Conservation (phyloP, 108 stramenopile species). For the Pinguiococcus pyrenoidosus region DNA sequence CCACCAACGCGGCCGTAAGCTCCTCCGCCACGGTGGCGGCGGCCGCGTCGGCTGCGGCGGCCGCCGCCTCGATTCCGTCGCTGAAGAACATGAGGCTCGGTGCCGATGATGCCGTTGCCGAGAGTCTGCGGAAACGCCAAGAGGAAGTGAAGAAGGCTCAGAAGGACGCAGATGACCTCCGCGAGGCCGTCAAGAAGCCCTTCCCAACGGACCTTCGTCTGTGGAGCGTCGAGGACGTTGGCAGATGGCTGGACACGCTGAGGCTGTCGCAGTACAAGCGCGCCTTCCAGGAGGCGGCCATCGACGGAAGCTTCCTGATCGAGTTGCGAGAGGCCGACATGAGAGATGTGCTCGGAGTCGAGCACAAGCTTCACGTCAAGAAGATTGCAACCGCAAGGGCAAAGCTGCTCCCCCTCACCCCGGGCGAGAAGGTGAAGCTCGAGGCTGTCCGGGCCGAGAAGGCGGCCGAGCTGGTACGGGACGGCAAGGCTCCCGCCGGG, state of each 20-base stretch:
- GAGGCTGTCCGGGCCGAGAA: constrained; percentile 11
- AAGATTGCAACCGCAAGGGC: constrained; percentile 36
- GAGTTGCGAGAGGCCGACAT: constrained; percentile 42
- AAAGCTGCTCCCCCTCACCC: constrained; percentile 35
- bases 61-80: constrained; percentile 38
- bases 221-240: constrained; percentile 37
- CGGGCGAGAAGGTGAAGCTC: constrained; percentile 22
- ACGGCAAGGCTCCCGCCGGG: no score
- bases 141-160: constrained; percentile 12
- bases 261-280: constrained; percentile 15
- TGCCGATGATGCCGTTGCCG: constrained; percentile 9
- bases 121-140: constrained; percentile 10
- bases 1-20: constrained; percentile 37
- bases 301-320: constrained; percentile 39
- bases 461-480: constrained; percentile 9
- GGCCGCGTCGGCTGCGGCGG: constrained; percentile 39
- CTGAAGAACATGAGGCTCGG: constrained; percentile 24
- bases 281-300: constrained; percentile 35
- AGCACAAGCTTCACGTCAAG: constrained; percentile 43
- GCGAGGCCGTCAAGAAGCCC: constrained; percentile 11
- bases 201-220: constrained; percentile 31
- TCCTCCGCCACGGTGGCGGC: constrained; percentile 43
- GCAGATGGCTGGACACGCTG: constrained; percentile 35
- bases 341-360: constrained; percentile 38
- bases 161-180: constrained; percentile 28